Conservation (phyloP, 768 basidiomycete genomes). For the Pseudohyphozyma bogoriensis region DNA sequence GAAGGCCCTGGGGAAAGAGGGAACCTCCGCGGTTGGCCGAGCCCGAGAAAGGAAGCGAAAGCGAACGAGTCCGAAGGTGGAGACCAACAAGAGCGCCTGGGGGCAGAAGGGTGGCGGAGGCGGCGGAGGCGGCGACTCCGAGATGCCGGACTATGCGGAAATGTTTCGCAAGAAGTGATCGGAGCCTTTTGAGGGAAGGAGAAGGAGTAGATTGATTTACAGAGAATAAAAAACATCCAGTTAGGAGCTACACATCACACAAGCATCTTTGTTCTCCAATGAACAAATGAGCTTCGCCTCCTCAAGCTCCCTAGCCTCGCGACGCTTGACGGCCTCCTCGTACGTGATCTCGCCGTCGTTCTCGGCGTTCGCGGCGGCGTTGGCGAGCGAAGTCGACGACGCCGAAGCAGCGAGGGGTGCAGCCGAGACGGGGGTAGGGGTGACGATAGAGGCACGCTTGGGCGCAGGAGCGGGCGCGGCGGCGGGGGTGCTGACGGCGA, state of each 20-base stretch:
- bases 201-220: not conserved
- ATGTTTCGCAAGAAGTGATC: too few species aligned
- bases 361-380: conserved; percentile 29
- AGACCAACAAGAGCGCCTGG: not conserved
- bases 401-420: conserved; percentile 3
- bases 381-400: conserved; percentile 14
- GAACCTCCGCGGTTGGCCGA: not conserved
- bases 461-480: conserved; percentile 9
- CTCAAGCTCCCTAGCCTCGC: conserved; percentile 63
- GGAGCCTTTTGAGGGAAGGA: too few species aligned
- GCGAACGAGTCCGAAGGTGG: not conserved
- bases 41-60: not conserved
- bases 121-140: too few species aligned
- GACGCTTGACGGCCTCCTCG: conserved; percentile 61
- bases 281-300: conserved; percentile 74
- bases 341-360: conserved; percentile 41
- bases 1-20: too few species aligned
- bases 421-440: conserved; percentile 29
- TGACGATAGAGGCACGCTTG: conserved; percentile 8
- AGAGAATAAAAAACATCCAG: too few species aligned
- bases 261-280: conserved; percentile 36
- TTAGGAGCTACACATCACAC: not conserved
- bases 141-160: too few species aligned
- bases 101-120: not conserved
- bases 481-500: conserved; percentile 18